These are phyloP conservation scores for Malus fusca DNA, from an alignment of 306 rosid genomes.

Conservation along the genomic window DNA sequence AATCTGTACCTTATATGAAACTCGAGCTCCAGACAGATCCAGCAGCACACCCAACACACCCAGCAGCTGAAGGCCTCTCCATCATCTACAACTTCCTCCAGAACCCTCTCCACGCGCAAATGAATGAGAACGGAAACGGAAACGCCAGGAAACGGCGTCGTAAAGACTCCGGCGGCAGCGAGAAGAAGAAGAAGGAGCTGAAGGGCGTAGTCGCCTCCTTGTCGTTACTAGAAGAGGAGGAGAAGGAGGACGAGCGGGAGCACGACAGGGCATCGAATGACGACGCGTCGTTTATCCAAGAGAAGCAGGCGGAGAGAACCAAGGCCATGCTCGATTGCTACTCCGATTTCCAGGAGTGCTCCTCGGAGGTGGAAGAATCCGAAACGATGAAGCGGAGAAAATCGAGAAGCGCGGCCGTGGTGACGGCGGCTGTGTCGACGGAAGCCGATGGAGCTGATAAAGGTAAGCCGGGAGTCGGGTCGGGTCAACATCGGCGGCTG, in stretches of 20 bases:
- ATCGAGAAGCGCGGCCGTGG: conserved; percentile 30
- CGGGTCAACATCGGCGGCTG: conserved; percentile 49
- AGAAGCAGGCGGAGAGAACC: conserved; percentile 39
- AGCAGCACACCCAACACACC: background rate
- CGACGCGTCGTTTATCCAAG: conserved; percentile 35
- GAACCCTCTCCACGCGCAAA: conserved; percentile 19
- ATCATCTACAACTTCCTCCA: conserved; percentile 4
- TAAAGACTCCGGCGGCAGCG: conserved; percentile 1
- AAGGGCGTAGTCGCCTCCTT: conserved; percentile 55
- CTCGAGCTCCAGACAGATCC: background rate
- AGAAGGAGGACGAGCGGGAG: conserved; percentile 38
- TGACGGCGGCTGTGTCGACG: conserved; percentile 14
- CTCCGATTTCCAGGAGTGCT: conserved; percentile 37
- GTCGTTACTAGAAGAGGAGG: conserved; percentile 50
- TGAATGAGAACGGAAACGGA: conserved; percentile 25
- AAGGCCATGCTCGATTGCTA: conserved; percentile 46
- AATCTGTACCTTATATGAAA: conserved; percentile 8
- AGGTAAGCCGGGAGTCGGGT: conserved; percentile 16
- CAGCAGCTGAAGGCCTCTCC: conserved; percentile 10
- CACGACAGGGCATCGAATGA: conserved; percentile 35
- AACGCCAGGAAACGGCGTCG: conserved; percentile 25
- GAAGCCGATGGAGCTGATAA: conserved; percentile 23
- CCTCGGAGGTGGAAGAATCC: conserved; percentile 44
- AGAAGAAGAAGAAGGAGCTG: conserved; percentile 29
- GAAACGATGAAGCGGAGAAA: conserved; percentile 40